phyloP scores from a whole-genome alignment of 805 yeast genomes.

The Phaffomyces opuntiae region DNA sequence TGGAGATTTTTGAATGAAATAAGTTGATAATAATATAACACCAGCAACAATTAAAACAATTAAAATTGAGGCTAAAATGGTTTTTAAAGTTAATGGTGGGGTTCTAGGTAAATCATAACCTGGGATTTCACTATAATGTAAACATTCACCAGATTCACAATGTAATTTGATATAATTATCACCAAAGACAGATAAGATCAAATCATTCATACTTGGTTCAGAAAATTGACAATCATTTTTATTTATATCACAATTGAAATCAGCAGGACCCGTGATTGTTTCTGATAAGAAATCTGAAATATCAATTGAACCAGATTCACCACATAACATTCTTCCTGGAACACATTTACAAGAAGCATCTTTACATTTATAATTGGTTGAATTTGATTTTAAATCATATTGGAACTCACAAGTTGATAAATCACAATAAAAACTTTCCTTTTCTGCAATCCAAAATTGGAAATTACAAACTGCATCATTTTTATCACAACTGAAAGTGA shows the following conservation, averaged over 20 bases:
- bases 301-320: conserved; percentile 89
- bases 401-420: conserved; percentile 66
- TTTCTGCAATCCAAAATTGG: conserved; percentile 92
- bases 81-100: conserved; percentile 36
- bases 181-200: conserved; percentile 89
- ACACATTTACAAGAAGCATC: conserved; percentile 80
- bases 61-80: conserved; percentile 39
- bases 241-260: conserved; percentile 69
- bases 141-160: conserved; percentile 85
- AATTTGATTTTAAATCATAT: conserved; percentile 52
- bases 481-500: conserved; percentile 81
- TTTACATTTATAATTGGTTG: conserved; percentile 73
- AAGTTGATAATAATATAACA: conserved; percentile 31
- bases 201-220: conserved; percentile 94
- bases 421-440: conserved; percentile 88
- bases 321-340: conserved; percentile 91
- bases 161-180: conserved; percentile 79
- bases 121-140: conserved; percentile 88
- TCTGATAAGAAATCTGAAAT: conserved; percentile 87
- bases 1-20: conserved; percentile 54
- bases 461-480: conserved; percentile 66
- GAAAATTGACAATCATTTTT: conserved; percentile 66
- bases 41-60: conserved; percentile 33
- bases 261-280: conserved; percentile 90
- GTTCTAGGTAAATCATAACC: conserved; percentile 68